Evolutionary conservation across 78 protist genomes (phyloP).

Genomic region (Mantamonas sphyraenae): DNA sequence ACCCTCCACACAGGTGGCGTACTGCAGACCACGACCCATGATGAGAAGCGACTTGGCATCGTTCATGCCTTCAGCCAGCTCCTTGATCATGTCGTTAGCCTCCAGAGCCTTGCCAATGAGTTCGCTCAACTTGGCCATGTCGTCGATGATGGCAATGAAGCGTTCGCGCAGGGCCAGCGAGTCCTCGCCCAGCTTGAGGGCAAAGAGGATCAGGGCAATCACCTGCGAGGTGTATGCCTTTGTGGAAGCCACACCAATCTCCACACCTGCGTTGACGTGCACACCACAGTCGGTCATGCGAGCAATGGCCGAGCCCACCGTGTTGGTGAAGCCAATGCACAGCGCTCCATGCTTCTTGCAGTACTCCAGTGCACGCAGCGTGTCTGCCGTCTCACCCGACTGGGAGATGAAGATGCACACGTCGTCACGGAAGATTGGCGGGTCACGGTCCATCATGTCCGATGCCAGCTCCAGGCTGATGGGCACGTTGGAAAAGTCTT

Average conservation of each 20-base stretch:
- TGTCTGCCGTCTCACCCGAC: conserved; percentile 91
- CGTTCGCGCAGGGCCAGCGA: conserved; percentile 14
- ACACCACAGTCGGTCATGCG: conserved; percentile 85
- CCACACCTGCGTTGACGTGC: conserved; percentile 90
- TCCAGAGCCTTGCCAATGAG: conserved; percentile 9
- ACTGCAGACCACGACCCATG: conserved; percentile 84
- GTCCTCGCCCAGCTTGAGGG: conserved; percentile 40
- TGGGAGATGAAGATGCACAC: conserved; percentile 34
- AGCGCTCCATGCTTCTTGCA: conserved; percentile 31
- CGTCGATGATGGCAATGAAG: conserved; percentile 28
- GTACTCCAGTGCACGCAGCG: conserved; percentile 49
- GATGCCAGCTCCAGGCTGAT: conserved; percentile 51
- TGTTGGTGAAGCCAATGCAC: conserved; percentile 64
- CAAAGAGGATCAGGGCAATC: conserved; percentile 41
- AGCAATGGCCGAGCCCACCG: conserved; percentile 90
- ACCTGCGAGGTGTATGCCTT: conserved; percentile 94
- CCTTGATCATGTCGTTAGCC: conserved; percentile 2
- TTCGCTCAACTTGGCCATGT: conserved; percentile 41
- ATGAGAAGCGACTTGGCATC: conserved; percentile 52
- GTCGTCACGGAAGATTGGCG: conserved; percentile 51
- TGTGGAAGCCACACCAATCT: conserved; percentile 97
- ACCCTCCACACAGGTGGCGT: conserved; percentile 90
- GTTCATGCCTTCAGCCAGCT: conserved; percentile 47
- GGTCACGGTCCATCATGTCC: conserved; percentile 58
- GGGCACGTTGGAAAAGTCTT: conserved; percentile 46